Conservation (phyloP, 768 basidiomycete genomes). For the Termitomyces eurrhizus region DNA sequence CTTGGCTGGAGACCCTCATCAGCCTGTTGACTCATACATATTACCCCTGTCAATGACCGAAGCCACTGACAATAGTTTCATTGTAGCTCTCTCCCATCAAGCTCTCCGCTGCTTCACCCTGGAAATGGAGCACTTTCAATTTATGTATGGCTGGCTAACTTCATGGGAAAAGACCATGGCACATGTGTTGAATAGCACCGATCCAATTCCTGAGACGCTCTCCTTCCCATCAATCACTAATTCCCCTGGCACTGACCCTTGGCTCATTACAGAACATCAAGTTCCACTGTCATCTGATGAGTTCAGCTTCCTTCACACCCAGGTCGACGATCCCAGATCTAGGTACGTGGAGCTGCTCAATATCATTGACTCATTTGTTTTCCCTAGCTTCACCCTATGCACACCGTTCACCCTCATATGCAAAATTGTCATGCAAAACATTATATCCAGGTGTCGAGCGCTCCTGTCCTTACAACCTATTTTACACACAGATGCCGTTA, state of each 20-base stretch:
- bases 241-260: too few species aligned
- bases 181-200: background rate
- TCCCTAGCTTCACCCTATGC: conserved; percentile 15
- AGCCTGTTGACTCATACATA: too few species aligned
- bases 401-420: conserved; percentile 19
- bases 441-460: conserved; percentile 15
- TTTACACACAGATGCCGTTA: conserved; percentile 4
- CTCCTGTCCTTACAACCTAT: conserved; percentile 19
- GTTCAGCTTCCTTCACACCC: too few species aligned
- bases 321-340: background rate
- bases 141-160: background rate
- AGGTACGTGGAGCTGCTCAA: conserved; percentile 9
- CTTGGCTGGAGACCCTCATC: too few species aligned
- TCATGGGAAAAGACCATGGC: background rate
- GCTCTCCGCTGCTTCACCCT: background rate
- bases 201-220: too few species aligned
- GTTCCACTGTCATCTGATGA: too few species aligned
- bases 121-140: background rate
- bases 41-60: too few species aligned
- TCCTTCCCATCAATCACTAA: too few species aligned
- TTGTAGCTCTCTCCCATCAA: background rate
- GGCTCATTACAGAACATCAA: too few species aligned
- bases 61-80: too few species aligned
- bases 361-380: conserved; percentile 5
- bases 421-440: conserved; percentile 19